Conservation (phyloP, 208 protist species). For the Leptomonas pyrrhocoris region DNA sequence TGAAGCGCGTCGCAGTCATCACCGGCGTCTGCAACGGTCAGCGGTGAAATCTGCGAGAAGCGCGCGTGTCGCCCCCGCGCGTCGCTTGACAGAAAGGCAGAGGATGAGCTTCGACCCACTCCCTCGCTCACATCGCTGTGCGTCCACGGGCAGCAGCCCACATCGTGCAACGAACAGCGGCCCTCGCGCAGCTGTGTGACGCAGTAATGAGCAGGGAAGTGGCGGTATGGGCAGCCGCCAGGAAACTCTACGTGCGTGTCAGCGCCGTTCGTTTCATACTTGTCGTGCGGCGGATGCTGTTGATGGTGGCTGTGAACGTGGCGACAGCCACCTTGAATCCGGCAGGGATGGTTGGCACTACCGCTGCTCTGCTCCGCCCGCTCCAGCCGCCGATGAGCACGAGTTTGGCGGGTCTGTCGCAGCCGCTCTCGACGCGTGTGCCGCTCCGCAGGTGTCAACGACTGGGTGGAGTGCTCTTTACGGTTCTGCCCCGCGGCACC, state of each 20-base stretch:
- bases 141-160: conserved; percentile 58
- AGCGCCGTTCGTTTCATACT: too few species aligned
- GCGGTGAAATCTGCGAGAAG: not conserved
- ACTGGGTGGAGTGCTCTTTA: too few species aligned
- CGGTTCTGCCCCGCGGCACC: too few species aligned
- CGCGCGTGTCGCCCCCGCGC: not conserved
- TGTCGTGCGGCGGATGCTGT: too few species aligned
- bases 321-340: conserved; percentile 48
- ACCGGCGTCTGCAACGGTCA: not conserved
- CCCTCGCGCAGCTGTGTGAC: conserved; percentile 43
- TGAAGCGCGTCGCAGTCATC: not conserved
- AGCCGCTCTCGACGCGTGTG: conserved; percentile 14
- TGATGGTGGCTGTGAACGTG: not conserved
- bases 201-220: conserved; percentile 42
- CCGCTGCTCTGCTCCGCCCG: conserved; percentile 23
- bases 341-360: conserved; percentile 44
- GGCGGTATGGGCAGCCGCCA: conserved; percentile 35
- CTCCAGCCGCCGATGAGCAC: conserved; percentile 27
- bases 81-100: not conserved
- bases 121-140: conserved; percentile 36
- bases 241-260: not conserved
- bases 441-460: conserved; percentile 20
- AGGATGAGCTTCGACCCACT: not conserved
- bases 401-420: conserved; percentile 24
- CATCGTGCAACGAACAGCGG: conserved; percentile 31